Conservation (phyloP, 2,329 filamentous ascomycete species). For the Hirsutella rhossiliensis region DNA sequence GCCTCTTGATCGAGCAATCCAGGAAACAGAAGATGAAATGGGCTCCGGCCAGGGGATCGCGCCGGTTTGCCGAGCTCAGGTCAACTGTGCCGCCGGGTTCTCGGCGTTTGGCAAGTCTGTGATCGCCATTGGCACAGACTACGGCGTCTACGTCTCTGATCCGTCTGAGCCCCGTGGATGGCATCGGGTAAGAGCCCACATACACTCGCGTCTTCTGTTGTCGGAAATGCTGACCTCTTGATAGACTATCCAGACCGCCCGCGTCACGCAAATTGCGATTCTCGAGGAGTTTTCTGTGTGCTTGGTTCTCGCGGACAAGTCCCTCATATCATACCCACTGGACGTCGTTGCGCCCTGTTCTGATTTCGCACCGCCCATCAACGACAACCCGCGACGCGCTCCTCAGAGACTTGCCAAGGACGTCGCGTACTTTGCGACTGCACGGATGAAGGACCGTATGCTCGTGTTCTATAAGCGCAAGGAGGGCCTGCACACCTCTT, state of each 20-base stretch:
- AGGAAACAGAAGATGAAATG: constrained; percentile 73
- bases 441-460: constrained; percentile 91
- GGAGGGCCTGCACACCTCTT: constrained; percentile 82
- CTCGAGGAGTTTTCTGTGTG: constrained; percentile 94
- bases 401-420: constrained; percentile 88
- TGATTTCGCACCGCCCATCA: constrained; percentile 46
- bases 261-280: constrained; percentile 86
- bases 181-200: constrained; percentile 54
- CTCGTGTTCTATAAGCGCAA: constrained; percentile 96
- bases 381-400: constrained; percentile 69
- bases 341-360: constrained; percentile 64
- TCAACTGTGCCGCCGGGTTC: constrained; percentile 92
- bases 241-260: constrained; percentile 62
- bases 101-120: constrained; percentile 72
- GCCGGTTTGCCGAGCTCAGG: constrained; percentile 70
- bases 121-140: constrained; percentile 90
- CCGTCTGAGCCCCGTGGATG: constrained; percentile 83
- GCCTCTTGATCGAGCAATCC: constrained; percentile 80
- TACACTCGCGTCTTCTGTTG: background rate
- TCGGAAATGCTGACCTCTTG: background rate
- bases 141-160: constrained; percentile 83
- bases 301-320: constrained; percentile 81
- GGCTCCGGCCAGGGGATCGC: constrained; percentile 57
- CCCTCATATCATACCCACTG: constrained; percentile 84
- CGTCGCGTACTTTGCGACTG: constrained; percentile 92